Conservation (phyloP, 495 filamentous ascomycete species). For the Lasiosphaeria hispida region DNA sequence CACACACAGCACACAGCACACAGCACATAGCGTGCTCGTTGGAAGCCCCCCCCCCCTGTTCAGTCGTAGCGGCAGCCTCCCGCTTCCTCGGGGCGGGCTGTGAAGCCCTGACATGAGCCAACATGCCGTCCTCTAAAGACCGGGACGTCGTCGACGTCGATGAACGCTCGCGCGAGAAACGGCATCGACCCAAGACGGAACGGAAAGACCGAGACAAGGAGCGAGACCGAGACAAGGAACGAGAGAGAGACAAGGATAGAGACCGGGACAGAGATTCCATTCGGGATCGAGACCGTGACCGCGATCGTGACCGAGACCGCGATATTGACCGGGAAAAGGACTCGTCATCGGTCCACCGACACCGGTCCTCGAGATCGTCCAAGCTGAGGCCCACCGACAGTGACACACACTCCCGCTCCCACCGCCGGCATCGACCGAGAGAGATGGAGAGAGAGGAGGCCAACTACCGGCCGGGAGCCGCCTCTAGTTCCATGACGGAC, state of each 20-base stretch:
- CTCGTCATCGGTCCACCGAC: slow-evolving; percentile 19
- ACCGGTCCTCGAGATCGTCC: slow-evolving; percentile 37
- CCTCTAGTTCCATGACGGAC: slow-evolving; percentile 39
- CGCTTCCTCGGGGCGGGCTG: slow-evolving; percentile 25
- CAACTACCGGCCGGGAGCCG: slow-evolving; percentile 24
- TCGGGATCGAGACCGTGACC: slow-evolving; percentile 16
- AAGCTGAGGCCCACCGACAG: slow-evolving; percentile 38
- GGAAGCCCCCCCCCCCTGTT: slow-evolving; percentile 8
- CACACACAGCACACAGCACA: no score
- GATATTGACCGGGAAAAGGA: slow-evolving; percentile 28
- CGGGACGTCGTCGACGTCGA: slow-evolving; percentile 39
- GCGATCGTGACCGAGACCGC: slow-evolving; percentile 25
- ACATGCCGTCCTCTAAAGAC: slow-evolving; percentile 48
- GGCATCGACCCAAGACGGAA: slow-evolving; percentile 35
- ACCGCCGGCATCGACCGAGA: slow-evolving; percentile 39
- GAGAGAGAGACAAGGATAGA: slow-evolving; percentile 18
- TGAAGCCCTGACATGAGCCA: slow-evolving; percentile 37
- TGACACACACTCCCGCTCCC: slow-evolving; percentile 37
- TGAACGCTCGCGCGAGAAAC: slow-evolving; percentile 41
- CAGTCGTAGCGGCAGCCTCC: slow-evolving; percentile 21
- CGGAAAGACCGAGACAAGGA: slow-evolving; percentile 29
- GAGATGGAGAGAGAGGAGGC: slow-evolving; percentile 40
- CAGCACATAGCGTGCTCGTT: slow-evolving; percentile 5
- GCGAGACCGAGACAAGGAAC: slow-evolving; percentile 18
- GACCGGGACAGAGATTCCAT: slow-evolving; percentile 16